These are phyloP conservation scores for Anthostomella pinea DNA, from an alignment of 2,329 filamentous ascomycete genomes.

Conservation along the genomic window DNA sequence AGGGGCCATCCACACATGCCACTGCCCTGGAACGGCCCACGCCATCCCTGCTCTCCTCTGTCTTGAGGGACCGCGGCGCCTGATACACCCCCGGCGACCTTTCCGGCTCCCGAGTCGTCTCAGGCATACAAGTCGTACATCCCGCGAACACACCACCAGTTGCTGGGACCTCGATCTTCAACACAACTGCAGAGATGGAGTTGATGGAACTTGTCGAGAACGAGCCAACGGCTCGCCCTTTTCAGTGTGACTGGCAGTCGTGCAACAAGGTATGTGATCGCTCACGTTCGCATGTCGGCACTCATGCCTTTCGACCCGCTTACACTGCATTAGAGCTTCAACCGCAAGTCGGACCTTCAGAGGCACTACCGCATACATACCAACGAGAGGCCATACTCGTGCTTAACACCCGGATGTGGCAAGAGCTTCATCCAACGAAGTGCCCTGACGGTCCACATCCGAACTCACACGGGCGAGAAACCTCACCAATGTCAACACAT, in stretches of 20 bases:
- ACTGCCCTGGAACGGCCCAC: slow-evolving; percentile 29
- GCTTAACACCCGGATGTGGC: slow-evolving; percentile 57
- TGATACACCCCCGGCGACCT: slow-evolving; percentile 27
- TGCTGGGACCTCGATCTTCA: slow-evolving; percentile 14
- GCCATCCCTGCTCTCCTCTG: slow-evolving; percentile 22
- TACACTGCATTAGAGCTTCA: slow-evolving; percentile 54
- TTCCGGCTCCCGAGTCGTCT: too few relatives aligned
- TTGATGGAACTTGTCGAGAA: slow-evolving; percentile 64
- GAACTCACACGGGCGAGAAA: slow-evolving; percentile 70
- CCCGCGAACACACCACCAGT: slow-evolving; percentile 14
- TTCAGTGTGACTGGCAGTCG: slow-evolving; percentile 61
- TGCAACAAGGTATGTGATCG: slow-evolving; percentile 55
- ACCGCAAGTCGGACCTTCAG: slow-evolving; percentile 68
- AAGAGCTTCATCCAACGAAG: slow-evolving; percentile 72
- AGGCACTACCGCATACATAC: slow-evolving; percentile 71
- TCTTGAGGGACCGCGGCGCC: slow-evolving; percentile 20
- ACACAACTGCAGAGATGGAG: slow-evolving; percentile 48
- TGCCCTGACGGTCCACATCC: slow-evolving; percentile 67
- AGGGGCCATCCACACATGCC: slow-evolving; percentile 30
- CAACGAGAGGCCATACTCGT: slow-evolving; percentile 66
- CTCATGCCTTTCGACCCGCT: too few relatives aligned
- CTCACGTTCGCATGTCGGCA: too few relatives aligned
- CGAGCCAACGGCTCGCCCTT: slow-evolving; percentile 60
- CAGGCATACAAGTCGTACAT: too few relatives aligned
- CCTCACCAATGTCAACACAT: slow-evolving; percentile 65